A percentile compares a stretch with the other conserved stretches of the same genome.
Evolutionary conservation across 257 asterid genomes (phyloP).

Genomic region (Plantago ovata): DNA sequence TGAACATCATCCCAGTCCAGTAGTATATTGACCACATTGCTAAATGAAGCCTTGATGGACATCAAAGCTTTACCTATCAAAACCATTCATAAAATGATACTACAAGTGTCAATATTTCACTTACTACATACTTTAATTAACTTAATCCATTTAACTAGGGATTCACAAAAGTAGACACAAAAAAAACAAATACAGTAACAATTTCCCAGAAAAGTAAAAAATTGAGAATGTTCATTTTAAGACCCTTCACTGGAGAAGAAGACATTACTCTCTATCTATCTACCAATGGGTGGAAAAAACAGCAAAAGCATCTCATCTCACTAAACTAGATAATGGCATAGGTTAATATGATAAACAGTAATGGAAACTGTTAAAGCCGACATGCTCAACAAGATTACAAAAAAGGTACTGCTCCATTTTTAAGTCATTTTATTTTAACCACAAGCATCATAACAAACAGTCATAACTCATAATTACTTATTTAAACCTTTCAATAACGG

Average conservation of each 20-base stretch:
- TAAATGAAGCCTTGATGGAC: constrained; percentile 78
- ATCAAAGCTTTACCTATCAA: constrained; percentile 68
- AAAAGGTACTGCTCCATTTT: too few species aligned
- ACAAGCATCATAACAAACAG: constrained; percentile 1
- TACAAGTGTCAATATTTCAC: not conserved
- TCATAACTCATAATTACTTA: not conserved
- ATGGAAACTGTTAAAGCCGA: constrained; percentile 10
- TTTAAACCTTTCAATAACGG: not conserved
- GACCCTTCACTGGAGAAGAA: too few species aligned
- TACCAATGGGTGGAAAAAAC: constrained; percentile 10
- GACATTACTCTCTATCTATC: not conserved
- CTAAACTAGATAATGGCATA: not conserved
- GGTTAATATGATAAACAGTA: not conserved
- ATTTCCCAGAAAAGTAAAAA: not conserved
- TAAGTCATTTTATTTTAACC: not conserved
- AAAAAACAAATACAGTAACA: not conserved
- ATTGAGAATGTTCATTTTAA: not conserved
- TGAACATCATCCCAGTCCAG: constrained; percentile 86
- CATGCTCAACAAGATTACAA: not conserved
- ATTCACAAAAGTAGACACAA: too few species aligned
- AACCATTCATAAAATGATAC: constrained; percentile 4
- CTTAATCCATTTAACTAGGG: too few species aligned
- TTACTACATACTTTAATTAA: too few species aligned
- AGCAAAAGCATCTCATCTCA: not conserved
- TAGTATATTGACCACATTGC: constrained; percentile 78